Conservation (phyloP, 768 basidiomycete species). For the Suillus occidentalis region DNA sequence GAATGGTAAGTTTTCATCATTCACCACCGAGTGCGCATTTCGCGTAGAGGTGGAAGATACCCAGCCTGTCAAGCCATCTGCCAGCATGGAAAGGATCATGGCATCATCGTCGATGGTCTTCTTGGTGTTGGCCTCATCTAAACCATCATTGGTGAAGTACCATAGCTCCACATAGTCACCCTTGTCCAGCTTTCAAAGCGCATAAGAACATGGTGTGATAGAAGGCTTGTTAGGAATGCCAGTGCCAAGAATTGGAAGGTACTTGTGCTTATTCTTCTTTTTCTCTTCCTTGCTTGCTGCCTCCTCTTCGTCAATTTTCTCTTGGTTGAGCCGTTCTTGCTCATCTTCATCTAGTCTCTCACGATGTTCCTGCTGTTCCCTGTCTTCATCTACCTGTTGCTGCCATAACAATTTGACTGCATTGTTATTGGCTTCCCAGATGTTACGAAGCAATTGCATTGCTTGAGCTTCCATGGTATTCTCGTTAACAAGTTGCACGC, state of each 20-base stretch:
- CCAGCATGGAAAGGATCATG: no score
- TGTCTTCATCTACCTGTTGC: neutral
- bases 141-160: no score
- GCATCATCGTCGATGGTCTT: no score
- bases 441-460: neutral
- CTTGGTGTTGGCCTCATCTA: no score
- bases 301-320: neutral
- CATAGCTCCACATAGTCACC: no score
- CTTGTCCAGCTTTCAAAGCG: no score
- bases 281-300: neutral
- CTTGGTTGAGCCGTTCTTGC: neutral
- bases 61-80: no score
- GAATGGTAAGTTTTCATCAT: no score
- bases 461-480: neutral
- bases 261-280: conserved; percentile 1
- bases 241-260: neutral
- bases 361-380: neutral
- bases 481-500: neutral
- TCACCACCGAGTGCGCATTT: no score
- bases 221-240: no score
- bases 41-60: no score
- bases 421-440: neutral
- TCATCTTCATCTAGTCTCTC: neutral
- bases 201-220: no score
- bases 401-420: neutral